Base-by-base conservation (phyloP, 192 early-diverging fungal genomes). In the Phycomyces nitens region DNA sequence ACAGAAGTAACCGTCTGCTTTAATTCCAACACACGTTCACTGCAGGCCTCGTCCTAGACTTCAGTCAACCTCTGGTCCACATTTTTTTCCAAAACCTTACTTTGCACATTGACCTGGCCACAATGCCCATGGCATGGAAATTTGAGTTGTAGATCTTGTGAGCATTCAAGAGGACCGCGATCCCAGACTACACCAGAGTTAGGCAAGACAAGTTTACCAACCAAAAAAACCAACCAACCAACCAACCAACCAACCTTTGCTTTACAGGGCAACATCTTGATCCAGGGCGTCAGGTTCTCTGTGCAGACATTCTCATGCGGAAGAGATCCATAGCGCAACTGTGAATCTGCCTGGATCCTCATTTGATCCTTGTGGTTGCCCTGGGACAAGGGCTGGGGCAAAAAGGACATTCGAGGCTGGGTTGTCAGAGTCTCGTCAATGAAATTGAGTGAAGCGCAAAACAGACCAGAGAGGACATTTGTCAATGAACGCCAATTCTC, bases 201-300 rank as follows among this genome's bases (percentile, higher is more conserved):
- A n/a, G n/a, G n/a, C n/a, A n/a, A n/a, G n/a, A n/a, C n/a, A n/a
- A n/a, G n/a, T n/a, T n/a, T n/a, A n/a, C n/a, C n/a, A n/a, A n/a
- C n/a, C n/a, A n/a, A n/a, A n/a, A n/a, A n/a, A n/a, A n/a, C n/a
- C n/a, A n/a, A n/a, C n/a, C n/a, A n/a, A n/a, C n/a, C n/a, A n/a
- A n/a, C n/a, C n/a, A n/a, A n/a, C n/a, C n/a, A n/a, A n/a, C n/a
- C 29, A 64, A 84, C 86, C 72, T 89, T 92, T 14, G 90, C 77
- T 78, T 95, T 89, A 69, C 97, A 99, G 3, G 97, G 97, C 40
- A 99, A 69, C 60, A 96, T 80, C 71, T 98, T 99, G 65, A 89
- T 85, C 94, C 94, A 99, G 9, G 95, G 94, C 8, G 97, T 97
- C 73, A 99, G 79, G 71, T 99, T 99, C 70, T 98, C 97, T 5